Evolutionary conservation across 1,284 basidiomycete genomes (phyloP).

Genomic region (Sporisorium exsertum): DNA sequence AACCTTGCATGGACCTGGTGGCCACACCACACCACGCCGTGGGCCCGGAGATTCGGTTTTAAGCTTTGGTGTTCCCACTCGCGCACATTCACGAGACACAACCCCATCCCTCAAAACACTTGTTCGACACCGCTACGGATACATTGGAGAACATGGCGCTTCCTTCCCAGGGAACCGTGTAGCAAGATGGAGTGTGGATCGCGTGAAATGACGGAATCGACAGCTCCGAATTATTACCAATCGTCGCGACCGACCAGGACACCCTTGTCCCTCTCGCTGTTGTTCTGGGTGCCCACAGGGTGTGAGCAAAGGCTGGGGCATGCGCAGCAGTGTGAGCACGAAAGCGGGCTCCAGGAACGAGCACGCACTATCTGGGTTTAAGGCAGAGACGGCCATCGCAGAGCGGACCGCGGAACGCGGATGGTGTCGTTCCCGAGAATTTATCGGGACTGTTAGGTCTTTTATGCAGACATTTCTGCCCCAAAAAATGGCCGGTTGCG

Average conservation of each 20-base stretch:
- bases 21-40: too few relatives aligned
- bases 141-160: too few relatives aligned
- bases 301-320: too few relatives aligned
- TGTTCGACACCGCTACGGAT: too few relatives aligned
- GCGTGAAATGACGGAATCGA: constrained; percentile 8
- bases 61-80: too few relatives aligned
- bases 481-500: background rate
- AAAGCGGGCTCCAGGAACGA: too few relatives aligned
- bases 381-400: background rate
- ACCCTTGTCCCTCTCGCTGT: background rate
- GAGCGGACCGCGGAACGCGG: constrained; percentile 6
- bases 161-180: background rate
- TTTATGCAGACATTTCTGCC: background rate
- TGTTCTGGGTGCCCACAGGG: background rate
- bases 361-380: background rate
- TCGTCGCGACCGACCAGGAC: background rate
- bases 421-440: background rate
- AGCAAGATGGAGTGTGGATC: background rate
- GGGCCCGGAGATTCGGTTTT: background rate
- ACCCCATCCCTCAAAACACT: background rate
- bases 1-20: background rate
- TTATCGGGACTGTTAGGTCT: background rate
- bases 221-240: background rate
- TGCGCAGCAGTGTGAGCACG: too few relatives aligned
- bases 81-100: background rate